These are phyloP conservation scores for Tolypocladium inflatum DNA, from an alignment of 2,329 filamentous ascomycete genomes.

Conservation along the genomic window DNA sequence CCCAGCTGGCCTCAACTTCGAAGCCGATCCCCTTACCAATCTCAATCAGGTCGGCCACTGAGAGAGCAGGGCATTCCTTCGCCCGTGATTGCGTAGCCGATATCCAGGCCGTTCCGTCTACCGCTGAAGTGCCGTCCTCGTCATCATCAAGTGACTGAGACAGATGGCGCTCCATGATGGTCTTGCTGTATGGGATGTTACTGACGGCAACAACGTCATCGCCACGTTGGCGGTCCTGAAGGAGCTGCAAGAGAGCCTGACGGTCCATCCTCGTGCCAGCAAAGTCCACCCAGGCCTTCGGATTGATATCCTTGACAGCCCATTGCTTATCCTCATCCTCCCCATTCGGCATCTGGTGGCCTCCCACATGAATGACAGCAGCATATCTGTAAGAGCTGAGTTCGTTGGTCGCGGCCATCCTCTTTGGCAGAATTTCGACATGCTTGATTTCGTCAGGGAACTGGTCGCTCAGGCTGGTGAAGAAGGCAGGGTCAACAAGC, in stretches of 20 bases:
- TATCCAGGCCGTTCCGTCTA: too few species aligned
- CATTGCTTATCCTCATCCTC: too few species aligned
- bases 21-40: constrained; percentile 22
- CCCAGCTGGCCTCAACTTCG: constrained; percentile 35
- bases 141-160: too few species aligned
- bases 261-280: background rate
- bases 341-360: too few species aligned
- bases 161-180: too few species aligned
- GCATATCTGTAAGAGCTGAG: constrained; percentile 18
- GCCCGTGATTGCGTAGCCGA: too few species aligned
- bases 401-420: constrained; percentile 17
- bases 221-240: too few species aligned
- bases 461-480: constrained; percentile 5
- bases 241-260: too few species aligned
- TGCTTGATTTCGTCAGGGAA: constrained; percentile 11
- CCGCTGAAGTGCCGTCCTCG: too few species aligned
- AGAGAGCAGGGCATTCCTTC: too few species aligned
- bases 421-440: constrained; percentile 19
- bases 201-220: too few species aligned
- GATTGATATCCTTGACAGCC: background rate
- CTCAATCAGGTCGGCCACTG: too few species aligned
- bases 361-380: constrained; percentile 10
- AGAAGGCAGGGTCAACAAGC: constrained; percentile 13
- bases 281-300: background rate
- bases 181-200: constrained; percentile 4